Percentiles rank a stretch among this genome's conserved stretches.
phyloP scores from a whole-genome alignment of 139 green algal genomes.

The Picochlorum sp. region DNA sequence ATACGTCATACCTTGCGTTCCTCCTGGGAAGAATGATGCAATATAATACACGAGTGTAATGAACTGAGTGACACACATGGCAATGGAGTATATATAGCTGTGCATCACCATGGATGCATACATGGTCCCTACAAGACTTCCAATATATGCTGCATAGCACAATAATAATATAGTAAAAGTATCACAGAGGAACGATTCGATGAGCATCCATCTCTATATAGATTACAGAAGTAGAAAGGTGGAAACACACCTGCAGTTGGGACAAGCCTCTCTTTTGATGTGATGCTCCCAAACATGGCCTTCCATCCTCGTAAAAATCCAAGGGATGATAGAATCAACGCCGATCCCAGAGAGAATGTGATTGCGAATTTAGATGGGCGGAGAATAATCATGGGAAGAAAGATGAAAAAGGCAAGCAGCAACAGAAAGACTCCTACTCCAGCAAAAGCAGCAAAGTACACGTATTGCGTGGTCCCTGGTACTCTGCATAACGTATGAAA shows the following conservation, averaged over 20 bases:
- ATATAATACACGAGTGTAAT: slow-evolving; percentile 87
- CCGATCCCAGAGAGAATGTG: slow-evolving; percentile 78
- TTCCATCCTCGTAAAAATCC: slow-evolving; percentile 69
- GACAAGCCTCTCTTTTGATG: slow-evolving; percentile 60
- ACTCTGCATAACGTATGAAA: slow-evolving; percentile 16
- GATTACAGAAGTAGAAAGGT: background rate
- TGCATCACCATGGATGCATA: slow-evolving; percentile 78
- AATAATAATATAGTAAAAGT: slow-evolving; percentile 2
- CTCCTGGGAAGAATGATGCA: slow-evolving; percentile 85
- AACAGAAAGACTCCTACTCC: slow-evolving; percentile 64
- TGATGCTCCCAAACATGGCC: slow-evolving; percentile 77
- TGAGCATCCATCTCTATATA: too few species aligned
- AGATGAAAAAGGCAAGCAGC: slow-evolving; percentile 77
- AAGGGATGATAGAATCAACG: slow-evolving; percentile 67
- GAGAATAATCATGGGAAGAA: slow-evolving; percentile 83
- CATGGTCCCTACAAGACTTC: slow-evolving; percentile 68
- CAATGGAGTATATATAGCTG: slow-evolving; percentile 79
- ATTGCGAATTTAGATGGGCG: slow-evolving; percentile 91
- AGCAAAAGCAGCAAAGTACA: slow-evolving; percentile 56
- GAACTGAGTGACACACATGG: slow-evolving; percentile 65
- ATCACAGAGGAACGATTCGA: background rate
- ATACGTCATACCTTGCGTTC: slow-evolving; percentile 43
- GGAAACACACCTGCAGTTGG: slow-evolving; percentile 42
- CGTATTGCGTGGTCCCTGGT: slow-evolving; percentile 33
- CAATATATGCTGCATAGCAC: slow-evolving; percentile 65